Base-by-base conservation (phyloP, 768 basidiomycete species). In the Termitomyces sp. region DNA sequence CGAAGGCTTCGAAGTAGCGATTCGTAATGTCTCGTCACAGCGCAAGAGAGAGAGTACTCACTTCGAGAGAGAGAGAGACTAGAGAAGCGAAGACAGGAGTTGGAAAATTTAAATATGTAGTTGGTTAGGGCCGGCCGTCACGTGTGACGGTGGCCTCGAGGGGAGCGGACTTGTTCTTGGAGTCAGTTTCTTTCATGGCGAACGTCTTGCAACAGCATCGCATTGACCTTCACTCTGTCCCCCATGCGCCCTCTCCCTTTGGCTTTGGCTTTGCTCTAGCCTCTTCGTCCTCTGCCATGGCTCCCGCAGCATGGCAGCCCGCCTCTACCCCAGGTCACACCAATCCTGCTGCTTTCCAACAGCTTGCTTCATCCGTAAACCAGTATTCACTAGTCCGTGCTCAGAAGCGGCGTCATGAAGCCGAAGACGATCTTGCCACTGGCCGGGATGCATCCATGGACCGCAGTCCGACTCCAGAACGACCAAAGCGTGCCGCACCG, bases 1-100 rank as follows among this genome's bases (percentile, higher is more conserved):
- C 63, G 61, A 57, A 63, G 72, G 85, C 86, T 85, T 92, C 91
- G 72, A 91, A 85, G 91, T 92, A 92, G 89, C 89, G 90, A 92
- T 92, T 91, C 89, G 75, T 78, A 38, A 74, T 77, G 70, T 80
- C 71, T 92, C 90, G 80, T 92, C 91, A 83, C 74, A 38, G 75
- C 67, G 61, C 58, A 70, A 40, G 59, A 66, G 59, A 67, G 32
- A 65, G 57, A 59, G 36, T 47, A 68, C 70, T 73, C 76, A 80
- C 73, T 75, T 76, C 7, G 64, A 51, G 47, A 70, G 52, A 42
- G 64, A 61, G 54, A 49, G 32, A 59, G 52, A 63, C 40, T 5
- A 15, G 6, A 36, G 45, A 59, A 56, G 56, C 59, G 63, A 57
- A 65, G 63, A 25, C 57, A 53, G 1, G 29, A 31, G n/a, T 3